Percentiles rank a stretch among this genome's conserved stretches.
Evolutionary conservation across 257 asterid genomes (phyloP).

Genomic region (Ilex asprella): DNA sequence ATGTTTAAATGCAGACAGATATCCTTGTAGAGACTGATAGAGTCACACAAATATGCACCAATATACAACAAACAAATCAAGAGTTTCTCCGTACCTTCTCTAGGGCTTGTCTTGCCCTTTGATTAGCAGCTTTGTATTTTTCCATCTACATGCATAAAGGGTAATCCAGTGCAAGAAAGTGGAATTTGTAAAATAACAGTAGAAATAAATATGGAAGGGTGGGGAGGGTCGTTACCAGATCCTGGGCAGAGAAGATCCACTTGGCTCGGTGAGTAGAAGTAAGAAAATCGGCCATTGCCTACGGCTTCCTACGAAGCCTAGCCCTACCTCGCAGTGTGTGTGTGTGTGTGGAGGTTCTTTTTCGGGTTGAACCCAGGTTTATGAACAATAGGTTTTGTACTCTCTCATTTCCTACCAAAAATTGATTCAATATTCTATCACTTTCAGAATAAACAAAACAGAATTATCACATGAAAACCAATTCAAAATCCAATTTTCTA

Average conservation of each 20-base stretch:
- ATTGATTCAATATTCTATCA: too few species aligned
- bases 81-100: slow-evolving; percentile 50
- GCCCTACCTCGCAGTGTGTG: too few species aligned
- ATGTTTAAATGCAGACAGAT: too few species aligned
- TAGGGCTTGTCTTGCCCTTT: slow-evolving; percentile 81
- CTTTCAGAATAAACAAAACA: too few species aligned
- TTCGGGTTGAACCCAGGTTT: too few species aligned
- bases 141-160: slow-evolving; percentile 48
- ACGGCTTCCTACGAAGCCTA: background rate
- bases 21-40: too few species aligned
- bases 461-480: too few species aligned
- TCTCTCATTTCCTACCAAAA: too few species aligned
- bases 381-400: too few species aligned
- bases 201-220: background rate
- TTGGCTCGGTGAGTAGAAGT: slow-evolving; percentile 86
- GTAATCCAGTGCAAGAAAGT: too few species aligned
- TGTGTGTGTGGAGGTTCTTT: too few species aligned
- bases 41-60: background rate
- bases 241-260: slow-evolving; percentile 84
- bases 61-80: background rate
- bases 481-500: too few species aligned
- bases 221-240: slow-evolving; percentile 32
- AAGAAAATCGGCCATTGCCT: slow-evolving; percentile 67
- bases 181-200: background rate
- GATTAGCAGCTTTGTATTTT: slow-evolving; percentile 71